phyloP scores from a whole-genome alignment of 148 eudicot species.

The Diospyros kaki region DNA sequence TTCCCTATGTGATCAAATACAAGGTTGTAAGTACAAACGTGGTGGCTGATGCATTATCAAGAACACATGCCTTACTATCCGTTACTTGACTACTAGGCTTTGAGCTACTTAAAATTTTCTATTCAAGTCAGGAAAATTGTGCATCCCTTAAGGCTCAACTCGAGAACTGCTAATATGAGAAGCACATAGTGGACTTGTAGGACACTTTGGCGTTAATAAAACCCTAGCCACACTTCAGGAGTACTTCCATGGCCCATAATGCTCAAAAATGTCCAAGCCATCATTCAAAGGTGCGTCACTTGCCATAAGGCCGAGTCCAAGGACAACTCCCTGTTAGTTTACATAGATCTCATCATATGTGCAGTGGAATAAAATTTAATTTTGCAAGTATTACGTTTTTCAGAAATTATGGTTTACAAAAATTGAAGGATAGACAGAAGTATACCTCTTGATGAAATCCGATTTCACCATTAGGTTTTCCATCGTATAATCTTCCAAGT shows the following conservation, averaged over 20 bases:
- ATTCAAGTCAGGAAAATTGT: not conserved
- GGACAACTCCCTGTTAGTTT: not conserved
- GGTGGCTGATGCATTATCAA: not conserved
- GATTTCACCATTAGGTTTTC: too few species aligned
- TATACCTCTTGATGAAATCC: too few species aligned
- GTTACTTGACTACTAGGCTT: not conserved
- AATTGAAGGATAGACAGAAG: too few species aligned
- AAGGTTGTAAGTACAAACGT: not conserved
- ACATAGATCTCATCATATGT: too few species aligned
- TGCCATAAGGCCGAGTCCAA: not conserved
- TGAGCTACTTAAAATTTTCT: not conserved
- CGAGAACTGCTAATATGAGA: not conserved
- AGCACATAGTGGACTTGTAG: not conserved
- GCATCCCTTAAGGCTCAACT: not conserved
- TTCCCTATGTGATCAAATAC: not conserved
- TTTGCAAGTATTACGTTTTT: too few species aligned
- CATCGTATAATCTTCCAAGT: too few species aligned
- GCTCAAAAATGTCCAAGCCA: not conserved
- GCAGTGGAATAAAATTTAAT: too few species aligned
- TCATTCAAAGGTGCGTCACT: not conserved
- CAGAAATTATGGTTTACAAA: too few species aligned
- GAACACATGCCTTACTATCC: not conserved
- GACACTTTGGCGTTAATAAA: not conserved
- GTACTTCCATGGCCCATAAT: not conserved
- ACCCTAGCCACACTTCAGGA: not conserved